A percentile compares a stretch with the other conserved stretches of the same genome.
These are phyloP conservation scores for Populus trichocarpa DNA, from an alignment of 441 rosid genomes.

Conservation along the genomic window DNA sequence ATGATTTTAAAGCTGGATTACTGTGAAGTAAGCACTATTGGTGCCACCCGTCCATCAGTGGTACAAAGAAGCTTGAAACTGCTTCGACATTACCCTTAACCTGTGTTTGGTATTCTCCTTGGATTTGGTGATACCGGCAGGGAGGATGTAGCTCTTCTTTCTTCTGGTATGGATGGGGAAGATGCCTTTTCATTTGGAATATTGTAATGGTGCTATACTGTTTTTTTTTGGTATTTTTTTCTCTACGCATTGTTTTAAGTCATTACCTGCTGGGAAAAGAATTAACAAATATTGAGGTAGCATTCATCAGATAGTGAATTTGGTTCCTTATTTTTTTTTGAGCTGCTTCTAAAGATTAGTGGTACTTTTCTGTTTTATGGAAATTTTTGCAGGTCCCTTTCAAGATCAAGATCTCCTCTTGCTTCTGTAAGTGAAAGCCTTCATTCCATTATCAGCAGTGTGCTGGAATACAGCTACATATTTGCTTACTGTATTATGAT, in stretches of 20 bases:
- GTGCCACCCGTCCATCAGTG: conserved; percentile 24
- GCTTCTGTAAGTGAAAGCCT: conserved; percentile 51
- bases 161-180: conserved; percentile 2
- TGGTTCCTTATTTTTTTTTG: background rate
- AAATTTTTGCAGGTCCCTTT: conserved; percentile 57
- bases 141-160: conserved; percentile 9
- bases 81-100: conserved; percentile 8
- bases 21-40: conserved; percentile 35
- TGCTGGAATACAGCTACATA: background rate
- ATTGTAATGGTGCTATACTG: conserved; percentile 9
- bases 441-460: background rate
- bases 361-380: conserved; percentile 25
- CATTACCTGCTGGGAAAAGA: conserved; percentile 20
- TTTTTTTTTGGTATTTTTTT: conserved; percentile 3
- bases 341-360: conserved; percentile 25
- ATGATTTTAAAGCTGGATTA: conserved; percentile 41
- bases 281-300: conserved; percentile 14
- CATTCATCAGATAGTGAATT: conserved; percentile 5
- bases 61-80: conserved; percentile 20
- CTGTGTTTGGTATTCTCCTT: conserved; percentile 13
- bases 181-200: background rate
- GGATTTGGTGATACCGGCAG: conserved; percentile 16
- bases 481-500: background rate
- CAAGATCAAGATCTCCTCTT: conserved; percentile 53
- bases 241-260: conserved; percentile 6